Conservation (phyloP, 495 filamentous ascomycete species). For the Neurospora sp. region DNA sequence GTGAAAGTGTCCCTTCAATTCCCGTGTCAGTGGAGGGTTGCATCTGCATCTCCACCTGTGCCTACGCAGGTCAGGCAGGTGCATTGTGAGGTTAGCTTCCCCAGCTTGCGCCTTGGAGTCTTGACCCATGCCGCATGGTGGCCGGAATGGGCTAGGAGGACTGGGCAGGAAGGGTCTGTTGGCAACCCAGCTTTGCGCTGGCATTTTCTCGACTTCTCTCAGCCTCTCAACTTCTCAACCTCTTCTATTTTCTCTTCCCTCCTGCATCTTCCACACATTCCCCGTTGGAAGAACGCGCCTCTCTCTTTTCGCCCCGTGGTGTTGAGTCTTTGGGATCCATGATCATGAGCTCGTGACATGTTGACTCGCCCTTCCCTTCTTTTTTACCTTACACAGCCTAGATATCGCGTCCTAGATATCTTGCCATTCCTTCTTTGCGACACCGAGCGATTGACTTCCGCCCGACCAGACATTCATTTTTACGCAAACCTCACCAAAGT, state of each 20-base stretch:
- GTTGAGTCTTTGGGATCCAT: conserved; percentile 7
- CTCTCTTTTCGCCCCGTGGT: conserved; percentile 3
- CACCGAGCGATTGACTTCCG: background rate
- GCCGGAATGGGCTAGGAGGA: background rate
- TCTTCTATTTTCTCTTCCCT: conserved; percentile 5
- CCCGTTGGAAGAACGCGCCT: background rate
- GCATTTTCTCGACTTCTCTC: background rate
- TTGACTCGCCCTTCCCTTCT: conserved; percentile 10
- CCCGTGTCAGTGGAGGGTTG: background rate
- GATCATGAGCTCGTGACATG: conserved; percentile 8
- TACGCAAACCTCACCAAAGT: background rate
- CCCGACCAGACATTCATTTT: background rate
- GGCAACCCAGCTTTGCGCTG: background rate
- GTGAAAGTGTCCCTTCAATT: background rate
- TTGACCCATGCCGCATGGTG: background rate
- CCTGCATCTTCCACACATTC: conserved; percentile 3
- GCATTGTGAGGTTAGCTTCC: background rate
- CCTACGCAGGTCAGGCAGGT: background rate
- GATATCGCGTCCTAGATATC: background rate
- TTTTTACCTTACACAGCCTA: conserved; percentile 1
- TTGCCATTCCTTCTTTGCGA: background rate
- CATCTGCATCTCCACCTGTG: background rate
- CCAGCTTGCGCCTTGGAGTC: background rate
- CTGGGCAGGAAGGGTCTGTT: background rate
- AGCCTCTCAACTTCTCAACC: background rate